Evolutionary conservation across 441 rosid species (phyloP), one percentile per base, ranked within the genome.

Genomic region (Arabidopsis hybrid): DNA sequence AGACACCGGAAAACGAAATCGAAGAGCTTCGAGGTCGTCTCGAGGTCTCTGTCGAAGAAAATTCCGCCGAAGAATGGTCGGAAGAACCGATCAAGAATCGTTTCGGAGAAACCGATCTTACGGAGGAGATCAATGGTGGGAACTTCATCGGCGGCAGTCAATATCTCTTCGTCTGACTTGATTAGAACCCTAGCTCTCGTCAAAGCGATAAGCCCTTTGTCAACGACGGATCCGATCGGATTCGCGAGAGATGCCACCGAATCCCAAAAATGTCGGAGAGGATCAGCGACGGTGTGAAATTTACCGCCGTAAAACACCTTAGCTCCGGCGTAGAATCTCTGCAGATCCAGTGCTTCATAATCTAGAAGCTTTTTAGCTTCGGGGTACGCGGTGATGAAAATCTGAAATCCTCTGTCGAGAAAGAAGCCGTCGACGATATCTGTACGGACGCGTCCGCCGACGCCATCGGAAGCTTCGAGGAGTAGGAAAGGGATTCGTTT

Each of bases 321-420:
- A 31, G 98, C 93, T 31, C 98, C 98, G 2, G 96, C 88, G 77
- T 90, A 93, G 75, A 94, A 91, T 74, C 78, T 79, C 61, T 75
- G 87, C 61, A 87, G 81, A 47, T 84, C 73, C 2, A 93, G 70
- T 10, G 88, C 76, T 6, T 76, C 56, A 83, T 88, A 91, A 36
- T 91, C 87, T 0, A 93, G 91, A 26, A 93, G 90, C 77, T 77
- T 86, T 26, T 65, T 87, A 64, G 97, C 97, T 81, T 93, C 98
- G 4, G 97, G 97, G 46, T 93, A 90, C 5, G 91, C 95, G 0
- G 97, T 91, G 80, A 93, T 90, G 87, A 93, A 93, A 55, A 93
- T 93, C 78, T 93, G 98, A 86, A 93, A 93, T 53, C 98, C 98
- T 34, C 96, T 86, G 78, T 93, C 98, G 39, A 93, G 88, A 47